A percentile compares a stretch with the other conserved stretches of the same genome.
Conservation (phyloP, 208 protist species). For the Wallacemonas collosoma region DNA sequence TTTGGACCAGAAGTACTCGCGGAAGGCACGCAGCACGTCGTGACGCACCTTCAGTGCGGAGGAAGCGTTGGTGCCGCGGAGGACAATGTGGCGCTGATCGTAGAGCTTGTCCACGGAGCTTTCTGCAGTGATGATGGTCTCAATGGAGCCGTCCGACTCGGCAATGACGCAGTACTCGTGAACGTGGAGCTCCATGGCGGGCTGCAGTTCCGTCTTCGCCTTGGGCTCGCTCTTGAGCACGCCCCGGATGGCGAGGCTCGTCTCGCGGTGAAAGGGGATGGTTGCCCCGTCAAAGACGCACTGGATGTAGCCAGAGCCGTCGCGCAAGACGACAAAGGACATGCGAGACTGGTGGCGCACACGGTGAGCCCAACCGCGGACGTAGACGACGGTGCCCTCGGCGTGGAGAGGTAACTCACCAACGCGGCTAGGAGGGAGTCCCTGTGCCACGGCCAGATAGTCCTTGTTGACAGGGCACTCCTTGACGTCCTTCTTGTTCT, state of each 20-base stretch:
- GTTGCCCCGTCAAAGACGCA: slow-evolving; percentile 90
- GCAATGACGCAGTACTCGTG: slow-evolving; percentile 89
- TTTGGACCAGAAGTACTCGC: slow-evolving; percentile 94
- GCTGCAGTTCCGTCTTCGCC: slow-evolving; percentile 78
- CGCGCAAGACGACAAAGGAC: slow-evolving; percentile 96
- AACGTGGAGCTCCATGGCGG: slow-evolving; percentile 86
- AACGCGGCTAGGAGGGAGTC: slow-evolving; percentile 45
- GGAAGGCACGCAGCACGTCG: slow-evolving; percentile 90
- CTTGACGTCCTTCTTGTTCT: slow-evolving; percentile 40
- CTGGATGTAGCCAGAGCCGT: slow-evolving; percentile 97
- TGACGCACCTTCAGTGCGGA: slow-evolving; percentile 92
- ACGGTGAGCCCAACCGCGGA: slow-evolving; percentile 96
- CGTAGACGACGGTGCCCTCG: slow-evolving; percentile 68
- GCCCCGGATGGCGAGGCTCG: slow-evolving; percentile 83
- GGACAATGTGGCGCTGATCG: slow-evolving; percentile 95
- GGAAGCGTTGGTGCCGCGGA: slow-evolving; percentile 91
- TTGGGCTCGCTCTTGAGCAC: slow-evolving; percentile 76
- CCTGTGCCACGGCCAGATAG: slow-evolving; percentile 49
- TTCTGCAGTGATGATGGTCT: slow-evolving; percentile 92
- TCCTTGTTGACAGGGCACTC: slow-evolving; percentile 58
- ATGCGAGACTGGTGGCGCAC: slow-evolving; percentile 94
- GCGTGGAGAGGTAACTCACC: slow-evolving; percentile 49
- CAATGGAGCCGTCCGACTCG: slow-evolving; percentile 76
- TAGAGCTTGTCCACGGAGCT: slow-evolving; percentile 92
- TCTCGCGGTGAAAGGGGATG: slow-evolving; percentile 85